Conservation (phyloP, 345 rosid genomes). For the Mallotus nudiflorus region DNA sequence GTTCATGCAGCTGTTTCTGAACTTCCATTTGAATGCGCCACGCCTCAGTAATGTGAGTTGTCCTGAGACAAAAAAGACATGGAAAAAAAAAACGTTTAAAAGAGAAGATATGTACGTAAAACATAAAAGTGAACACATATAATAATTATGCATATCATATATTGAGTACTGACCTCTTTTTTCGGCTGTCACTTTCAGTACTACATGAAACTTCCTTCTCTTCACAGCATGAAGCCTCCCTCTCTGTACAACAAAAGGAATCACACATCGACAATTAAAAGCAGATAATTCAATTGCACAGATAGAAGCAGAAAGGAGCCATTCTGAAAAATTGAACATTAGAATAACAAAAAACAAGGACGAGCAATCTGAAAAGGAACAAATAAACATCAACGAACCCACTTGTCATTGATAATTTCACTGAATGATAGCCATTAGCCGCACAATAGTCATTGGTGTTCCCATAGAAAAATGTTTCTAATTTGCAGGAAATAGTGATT, state of each 20-base stretch:
- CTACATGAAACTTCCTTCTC: constrained; percentile 51
- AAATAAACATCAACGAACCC: neutral
- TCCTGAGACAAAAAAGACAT: constrained; percentile 39
- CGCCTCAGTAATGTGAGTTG: constrained; percentile 57
- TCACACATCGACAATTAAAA: neutral
- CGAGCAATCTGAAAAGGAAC: neutral
- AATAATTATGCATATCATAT: neutral
- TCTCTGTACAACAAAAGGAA: constrained; percentile 36
- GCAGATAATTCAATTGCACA: neutral
- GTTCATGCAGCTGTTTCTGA: constrained; percentile 84
- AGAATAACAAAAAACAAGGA: neutral
- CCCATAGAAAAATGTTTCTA: neutral
- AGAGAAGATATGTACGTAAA: neutral
- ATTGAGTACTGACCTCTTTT: constrained; percentile 49
- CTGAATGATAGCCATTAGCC: too few relatives aligned
- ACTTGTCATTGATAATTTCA: too few relatives aligned
- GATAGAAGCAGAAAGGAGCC: neutral
- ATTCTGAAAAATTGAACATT: neutral
- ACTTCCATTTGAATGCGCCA: constrained; percentile 83
- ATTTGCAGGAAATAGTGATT: too few relatives aligned
- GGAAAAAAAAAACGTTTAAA: constrained; percentile 7
- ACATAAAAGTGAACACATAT: constrained; percentile 9
- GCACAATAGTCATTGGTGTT: neutral
- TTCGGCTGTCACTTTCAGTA: constrained; percentile 51
- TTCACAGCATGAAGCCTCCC: constrained; percentile 51